phyloP scores from a whole-genome alignment of 257 asterid genomes.

The Forsythia viridissima region DNA sequence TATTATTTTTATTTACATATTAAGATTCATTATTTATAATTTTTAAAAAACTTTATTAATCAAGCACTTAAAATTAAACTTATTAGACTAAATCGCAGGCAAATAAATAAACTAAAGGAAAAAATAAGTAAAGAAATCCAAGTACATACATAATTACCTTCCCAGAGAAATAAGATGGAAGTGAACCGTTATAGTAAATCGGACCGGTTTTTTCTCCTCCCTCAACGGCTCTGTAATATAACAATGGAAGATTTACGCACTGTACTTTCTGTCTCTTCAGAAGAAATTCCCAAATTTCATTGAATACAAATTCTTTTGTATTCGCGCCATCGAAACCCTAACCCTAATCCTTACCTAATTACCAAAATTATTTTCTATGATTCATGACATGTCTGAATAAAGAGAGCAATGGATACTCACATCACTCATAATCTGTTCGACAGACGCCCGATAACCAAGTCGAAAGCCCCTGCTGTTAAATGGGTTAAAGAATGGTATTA shows the following conservation, averaged over 20 bases:
- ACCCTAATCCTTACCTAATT: slow-evolving; percentile 7
- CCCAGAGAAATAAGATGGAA: background rate
- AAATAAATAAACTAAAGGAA: background rate
- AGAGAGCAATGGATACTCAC: slow-evolving; percentile 65
- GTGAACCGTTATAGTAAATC: background rate
- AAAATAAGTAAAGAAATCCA: background rate
- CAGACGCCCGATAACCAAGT: slow-evolving; percentile 69
- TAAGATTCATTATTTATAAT: no score
- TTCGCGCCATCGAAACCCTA: background rate
- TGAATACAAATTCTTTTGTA: background rate
- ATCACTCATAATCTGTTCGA: slow-evolving; percentile 55
- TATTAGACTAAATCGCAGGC: no score
- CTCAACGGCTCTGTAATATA: background rate
- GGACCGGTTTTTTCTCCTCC: background rate
- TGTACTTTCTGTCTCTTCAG: background rate
- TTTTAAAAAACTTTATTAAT: no score
- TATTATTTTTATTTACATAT: no score
- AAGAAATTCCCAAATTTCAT: background rate
- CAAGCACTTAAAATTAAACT: no score
- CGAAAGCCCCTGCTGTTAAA: slow-evolving; percentile 67
- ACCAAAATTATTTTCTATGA: background rate
- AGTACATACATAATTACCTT: background rate
- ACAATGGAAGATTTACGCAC: background rate
- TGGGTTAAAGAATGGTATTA: slow-evolving; percentile 89
- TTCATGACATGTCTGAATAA: background rate